A percentile compares a stretch with the other conserved stretches of the same genome.
phyloP scores from a whole-genome alignment of 176 grass and related monocot species.

The Hyparrhenia diplandra region DNA sequence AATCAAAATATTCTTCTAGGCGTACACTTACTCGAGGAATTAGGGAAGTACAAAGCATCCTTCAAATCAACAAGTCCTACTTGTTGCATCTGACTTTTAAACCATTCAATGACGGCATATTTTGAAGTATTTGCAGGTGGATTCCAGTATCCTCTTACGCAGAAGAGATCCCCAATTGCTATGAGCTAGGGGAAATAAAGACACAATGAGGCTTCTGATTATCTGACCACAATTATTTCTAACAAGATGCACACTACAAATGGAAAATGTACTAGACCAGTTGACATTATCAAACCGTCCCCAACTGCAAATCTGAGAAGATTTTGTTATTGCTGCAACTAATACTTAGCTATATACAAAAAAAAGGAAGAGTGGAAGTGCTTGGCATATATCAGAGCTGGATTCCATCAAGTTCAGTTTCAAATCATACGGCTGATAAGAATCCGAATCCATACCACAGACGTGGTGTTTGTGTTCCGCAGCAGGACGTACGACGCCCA shows the following conservation, averaged over 20 bases:
- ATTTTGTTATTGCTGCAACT: neutral
- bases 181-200: conserved; percentile 55
- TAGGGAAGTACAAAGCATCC: conserved; percentile 62
- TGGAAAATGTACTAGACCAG: neutral
- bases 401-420: neutral
- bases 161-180: conserved; percentile 49
- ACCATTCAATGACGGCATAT: conserved; percentile 58
- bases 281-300: neutral
- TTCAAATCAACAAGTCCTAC: conserved; percentile 49
- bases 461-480: conserved; percentile 78
- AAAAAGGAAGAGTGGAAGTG: neutral
- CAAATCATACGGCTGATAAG: neutral
- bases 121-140: conserved; percentile 57
- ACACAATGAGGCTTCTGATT: conserved; percentile 1
- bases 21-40: conserved; percentile 40
- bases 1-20: neutral
- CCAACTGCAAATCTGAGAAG: neutral
- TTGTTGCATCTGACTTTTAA: conserved; percentile 63
- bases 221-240: neutral
- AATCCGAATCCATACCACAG: conserved; percentile 55
- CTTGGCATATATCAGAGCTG: neutral
- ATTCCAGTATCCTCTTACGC: conserved; percentile 86
- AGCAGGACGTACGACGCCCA: conserved; percentile 83
- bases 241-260: neutral
- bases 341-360: neutral